Evolutionary conservation across 1,284 basidiomycete genomes (phyloP), one percentile per base, ranked within the genome.

Genomic region (Ceratobasidium sp.): DNA sequence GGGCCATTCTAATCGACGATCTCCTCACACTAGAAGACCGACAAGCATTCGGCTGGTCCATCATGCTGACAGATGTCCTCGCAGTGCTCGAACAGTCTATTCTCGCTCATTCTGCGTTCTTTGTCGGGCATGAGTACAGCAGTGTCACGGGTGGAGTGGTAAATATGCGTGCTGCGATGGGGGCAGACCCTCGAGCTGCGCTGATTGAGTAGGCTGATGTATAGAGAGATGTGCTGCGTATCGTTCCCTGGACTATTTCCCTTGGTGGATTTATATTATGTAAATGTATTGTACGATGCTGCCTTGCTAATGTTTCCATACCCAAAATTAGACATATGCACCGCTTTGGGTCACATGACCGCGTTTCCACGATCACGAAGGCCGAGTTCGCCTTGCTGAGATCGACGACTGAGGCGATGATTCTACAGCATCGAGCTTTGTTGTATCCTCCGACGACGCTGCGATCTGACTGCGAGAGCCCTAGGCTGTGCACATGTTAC

Each of bases 101-200:
- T 6, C 48, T 82, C 14, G 78, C 81, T 2, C 73, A 74, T 3
- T 64, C 74, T 1, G 77, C 76, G 18, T 81, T 62, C 62, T 82
- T 82, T 50, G 67, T 62, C 5, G 77, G 77, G 27, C 54, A 73
- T 46, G 44, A 65, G 50, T 62, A 70, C 44, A 71, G 67, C 33
- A 79, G 79, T 48, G 65, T 79, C 20, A 70, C 69, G n/a, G 87
- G 87, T 2, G 87, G 87, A 0, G 84, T 86, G 18, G 80, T 86
- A 67, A 88, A 88, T 75, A 80, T 86, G 77, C 84, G 87, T 27
- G 87, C 85, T 0, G 84, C 82, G 8, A 79, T 81, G 57, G 87
- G 87, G 23, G 83, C 79, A 68, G 87, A 87, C 80, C 83, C 85
- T n/a, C 83, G 85, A 46, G 85, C 86, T 23, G 82, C 81, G 38